Conservation (phyloP, 2,329 filamentous ascomycete species). For the Hypoxylon sp. region DNA sequence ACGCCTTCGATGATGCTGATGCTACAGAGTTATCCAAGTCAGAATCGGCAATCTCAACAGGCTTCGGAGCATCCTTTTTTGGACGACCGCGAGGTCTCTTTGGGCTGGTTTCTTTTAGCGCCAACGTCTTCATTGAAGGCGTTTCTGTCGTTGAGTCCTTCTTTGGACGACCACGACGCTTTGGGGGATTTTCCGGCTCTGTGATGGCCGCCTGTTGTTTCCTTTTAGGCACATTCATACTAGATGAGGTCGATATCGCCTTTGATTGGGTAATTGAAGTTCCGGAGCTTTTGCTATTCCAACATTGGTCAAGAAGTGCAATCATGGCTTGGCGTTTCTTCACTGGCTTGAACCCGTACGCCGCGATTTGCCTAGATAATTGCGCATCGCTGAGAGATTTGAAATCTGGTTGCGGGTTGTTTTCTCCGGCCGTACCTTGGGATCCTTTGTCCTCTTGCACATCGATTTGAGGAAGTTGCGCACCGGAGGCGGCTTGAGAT, state of each 20-base stretch:
- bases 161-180: slow-evolving; percentile 59
- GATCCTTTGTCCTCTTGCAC: slow-evolving; percentile 2
- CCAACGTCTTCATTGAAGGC: slow-evolving; percentile 21
- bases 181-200: slow-evolving; percentile 49
- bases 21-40: slow-evolving; percentile 62
- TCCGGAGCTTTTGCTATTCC: slow-evolving; percentile 68
- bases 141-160: slow-evolving; percentile 51
- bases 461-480: slow-evolving; percentile 7
- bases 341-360: slow-evolving; percentile 79
- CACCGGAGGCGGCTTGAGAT: slow-evolving; percentile 32
- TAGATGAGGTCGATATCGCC: slow-evolving; percentile 45
- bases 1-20: slow-evolving; percentile 54
- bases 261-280: slow-evolving; percentile 23
- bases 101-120: slow-evolving; percentile 23
- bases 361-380: slow-evolving; percentile 71
- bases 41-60: slow-evolving; percentile 66
- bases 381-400: slow-evolving; percentile 72
- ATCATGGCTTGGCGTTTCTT: slow-evolving; percentile 79
- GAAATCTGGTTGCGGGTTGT: slow-evolving; percentile 65
- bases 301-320: slow-evolving; percentile 76
- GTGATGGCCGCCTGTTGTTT: slow-evolving; percentile 19
- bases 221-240: slow-evolving; percentile 35
- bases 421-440: slow-evolving; percentile 6
- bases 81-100: slow-evolving; percentile 48
- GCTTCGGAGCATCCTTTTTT: slow-evolving; percentile 47